These are phyloP conservation scores for Herpetospermum pedunculosum DNA, from an alignment of 306 rosid species.

Conservation along the genomic window DNA sequence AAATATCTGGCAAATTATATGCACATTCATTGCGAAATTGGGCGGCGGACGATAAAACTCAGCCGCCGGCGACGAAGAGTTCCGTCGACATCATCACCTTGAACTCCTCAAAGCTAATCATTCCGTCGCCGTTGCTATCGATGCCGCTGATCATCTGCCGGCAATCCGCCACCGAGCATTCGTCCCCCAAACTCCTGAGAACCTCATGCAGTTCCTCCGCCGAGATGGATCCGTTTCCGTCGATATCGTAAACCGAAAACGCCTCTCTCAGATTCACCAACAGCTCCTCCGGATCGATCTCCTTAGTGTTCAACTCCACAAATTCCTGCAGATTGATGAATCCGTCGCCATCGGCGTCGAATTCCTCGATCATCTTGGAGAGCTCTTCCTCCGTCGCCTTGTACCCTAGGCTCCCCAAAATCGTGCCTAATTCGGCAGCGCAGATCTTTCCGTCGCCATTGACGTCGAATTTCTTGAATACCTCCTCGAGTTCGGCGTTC, in stretches of 20 bases:
- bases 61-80: background rate
- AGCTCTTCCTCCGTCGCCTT: constrained; percentile 47
- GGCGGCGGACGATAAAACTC: background rate
- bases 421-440: constrained; percentile 57
- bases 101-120: constrained; percentile 83
- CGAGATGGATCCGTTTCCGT: constrained; percentile 70
- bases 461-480: constrained; percentile 68
- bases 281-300: constrained; percentile 51
- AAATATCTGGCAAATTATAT: background rate
- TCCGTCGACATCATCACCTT: constrained; percentile 53
- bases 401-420: constrained; percentile 61
- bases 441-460: constrained; percentile 88
- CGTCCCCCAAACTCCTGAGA: constrained; percentile 57
- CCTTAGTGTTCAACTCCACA: constrained; percentile 67
- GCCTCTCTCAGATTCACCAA: constrained; percentile 65
- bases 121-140: constrained; percentile 74
- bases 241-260: constrained; percentile 68
- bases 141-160: constrained; percentile 72
- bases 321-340: constrained; percentile 58
- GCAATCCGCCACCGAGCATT: constrained; percentile 67
- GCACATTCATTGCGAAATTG: background rate
- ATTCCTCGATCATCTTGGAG: constrained; percentile 44
- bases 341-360: constrained; percentile 82
- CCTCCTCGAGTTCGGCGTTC: constrained; percentile 45
- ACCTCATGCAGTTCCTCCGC: constrained; percentile 72